phyloP scores from a whole-genome alignment of 495 filamentous ascomycete genomes.

The Aspergillus ostianus region DNA sequence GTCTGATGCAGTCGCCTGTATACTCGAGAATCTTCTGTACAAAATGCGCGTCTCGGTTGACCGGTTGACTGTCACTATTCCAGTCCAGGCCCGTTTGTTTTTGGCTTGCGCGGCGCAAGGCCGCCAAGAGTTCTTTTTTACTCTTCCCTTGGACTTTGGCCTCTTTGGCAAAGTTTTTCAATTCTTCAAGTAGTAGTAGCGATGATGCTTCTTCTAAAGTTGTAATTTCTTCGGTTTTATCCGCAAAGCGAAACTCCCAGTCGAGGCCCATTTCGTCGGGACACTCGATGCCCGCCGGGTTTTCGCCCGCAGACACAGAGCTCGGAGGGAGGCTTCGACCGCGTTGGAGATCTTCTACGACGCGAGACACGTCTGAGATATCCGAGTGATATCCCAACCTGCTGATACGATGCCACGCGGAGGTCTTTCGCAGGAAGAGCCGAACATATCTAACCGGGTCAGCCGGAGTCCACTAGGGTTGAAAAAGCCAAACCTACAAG shows the following conservation, averaged over 20 bases:
- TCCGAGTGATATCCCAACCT: slow-evolving; percentile 78
- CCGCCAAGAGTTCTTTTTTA: slow-evolving; percentile 74
- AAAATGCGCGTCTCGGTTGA: slow-evolving; percentile 59
- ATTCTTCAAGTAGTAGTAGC: slow-evolving; percentile 78
- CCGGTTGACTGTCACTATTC: slow-evolving; percentile 49
- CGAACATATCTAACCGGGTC: slow-evolving; percentile 69
- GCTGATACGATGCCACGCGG: slow-evolving; percentile 86
- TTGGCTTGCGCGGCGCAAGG: slow-evolving; percentile 67
- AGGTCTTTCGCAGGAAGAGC: slow-evolving; percentile 89
- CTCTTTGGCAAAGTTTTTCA: slow-evolving; percentile 82
- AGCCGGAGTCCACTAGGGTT: neutral
- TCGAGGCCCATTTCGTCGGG: slow-evolving; percentile 49
- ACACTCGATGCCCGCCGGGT: slow-evolving; percentile 46
- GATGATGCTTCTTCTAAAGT: slow-evolving; percentile 83
- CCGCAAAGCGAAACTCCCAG: slow-evolving; percentile 70
- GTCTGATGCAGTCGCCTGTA: slow-evolving; percentile 80
- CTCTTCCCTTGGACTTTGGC: slow-evolving; percentile 86
- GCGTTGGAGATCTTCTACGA: slow-evolving; percentile 57
- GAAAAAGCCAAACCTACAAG: slow-evolving; percentile 56
- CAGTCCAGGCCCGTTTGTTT: slow-evolving; percentile 71
- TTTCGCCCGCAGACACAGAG: slow-evolving; percentile 28
- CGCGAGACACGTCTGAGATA: slow-evolving; percentile 67
- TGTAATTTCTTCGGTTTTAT: slow-evolving; percentile 69
- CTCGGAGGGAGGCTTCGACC: slow-evolving; percentile 40
- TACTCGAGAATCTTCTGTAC: slow-evolving; percentile 73